Evolutionary conservation across 2,329 filamentous ascomycete species (phyloP).

Genomic region (Apiospora aurea): DNA sequence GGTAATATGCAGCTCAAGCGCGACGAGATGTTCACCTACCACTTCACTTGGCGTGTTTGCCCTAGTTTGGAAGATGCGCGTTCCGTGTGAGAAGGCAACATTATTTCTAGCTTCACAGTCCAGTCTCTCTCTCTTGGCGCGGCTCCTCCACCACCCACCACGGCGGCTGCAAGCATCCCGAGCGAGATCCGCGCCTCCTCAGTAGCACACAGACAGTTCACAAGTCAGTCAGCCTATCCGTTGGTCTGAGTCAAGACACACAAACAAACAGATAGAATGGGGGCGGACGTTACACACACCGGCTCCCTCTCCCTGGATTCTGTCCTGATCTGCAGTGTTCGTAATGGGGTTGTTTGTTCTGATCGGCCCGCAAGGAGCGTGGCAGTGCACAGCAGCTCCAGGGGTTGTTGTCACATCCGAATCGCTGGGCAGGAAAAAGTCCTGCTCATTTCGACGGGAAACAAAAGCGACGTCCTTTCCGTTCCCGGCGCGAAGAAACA

Average conservation of each 20-base stretch:
- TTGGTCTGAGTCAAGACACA: neutral
- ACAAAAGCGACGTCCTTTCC: neutral
- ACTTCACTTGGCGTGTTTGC: neutral
- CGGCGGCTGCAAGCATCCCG: neutral
- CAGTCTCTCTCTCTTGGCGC: neutral
- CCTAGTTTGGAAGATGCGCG: neutral
- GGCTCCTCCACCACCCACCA: neutral
- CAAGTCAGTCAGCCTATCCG: neutral
- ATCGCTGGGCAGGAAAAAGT: neutral
- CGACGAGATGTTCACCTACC: neutral
- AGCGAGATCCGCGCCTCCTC: neutral
- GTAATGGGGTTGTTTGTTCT: constrained; percentile 18
- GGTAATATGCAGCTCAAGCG: neutral
- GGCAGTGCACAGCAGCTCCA: neutral
- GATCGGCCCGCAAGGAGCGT: constrained; percentile 12
- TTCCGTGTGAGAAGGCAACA: neutral
- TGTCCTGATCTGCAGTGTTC: constrained; percentile 12
- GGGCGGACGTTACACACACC: neutral
- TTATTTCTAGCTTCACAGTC: neutral
- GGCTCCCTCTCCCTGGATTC: neutral
- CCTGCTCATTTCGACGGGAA: constrained; percentile 3
- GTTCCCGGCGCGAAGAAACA: neutral
- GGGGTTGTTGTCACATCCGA: constrained; percentile 14
- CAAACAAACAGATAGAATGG: neutral
- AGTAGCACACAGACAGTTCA: neutral